Base-by-base conservation (phyloP, 1,284 basidiomycete species). In the Microbotryum violaceum region DNA sequence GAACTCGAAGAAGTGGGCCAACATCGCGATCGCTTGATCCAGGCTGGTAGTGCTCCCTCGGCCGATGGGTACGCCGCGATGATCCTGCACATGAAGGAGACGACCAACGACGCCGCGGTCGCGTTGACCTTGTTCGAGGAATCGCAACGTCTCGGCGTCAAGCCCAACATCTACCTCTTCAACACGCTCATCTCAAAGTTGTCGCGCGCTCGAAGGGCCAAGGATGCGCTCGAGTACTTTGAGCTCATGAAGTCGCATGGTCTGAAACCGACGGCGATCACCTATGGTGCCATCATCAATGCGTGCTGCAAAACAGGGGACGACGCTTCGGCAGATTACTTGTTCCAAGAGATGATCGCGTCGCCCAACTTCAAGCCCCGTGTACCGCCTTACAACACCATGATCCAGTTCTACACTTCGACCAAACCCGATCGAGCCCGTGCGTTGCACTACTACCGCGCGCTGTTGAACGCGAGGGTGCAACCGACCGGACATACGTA, bases 401-500 rank as follows among this genome's bases (percentile, higher is more conserved):
- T 99, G 93, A 97, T 98, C 83, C 96, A 98, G 76, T 83, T 94
- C 73, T 96, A 91, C 78, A 87, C 89, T 54, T 85, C 88, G 65
- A 94, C 88, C 27, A 88, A 88, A 72, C 92, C 91, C 2, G 86
- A 91, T 70, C 85, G 92, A 56, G 82, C 82, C 37, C 81, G 83
- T 49, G 87, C 87, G 18, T 75, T 96, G 46, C 78, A 82, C 69
- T 98, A 88, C 76, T 89, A 88, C 75, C 74, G 86, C 58, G 80
- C 84, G 71, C 82, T 98, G 77, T 74, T 79, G 44, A 74, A 77
- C 18, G 84, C 82, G 7, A 76, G 81, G 1, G 85, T 98, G 46
- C 70, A 75, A 6, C 91, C 91, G 31, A 87, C 88, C 5, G 84
- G 85, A 12, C 89, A 97, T 75, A 96, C 92, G 20, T 96, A 93